Percentiles rank a stretch among this genome's conserved stretches.
Conservation (phyloP, 495 filamentous ascomycete genomes). For the Penicillium parvum region DNA sequence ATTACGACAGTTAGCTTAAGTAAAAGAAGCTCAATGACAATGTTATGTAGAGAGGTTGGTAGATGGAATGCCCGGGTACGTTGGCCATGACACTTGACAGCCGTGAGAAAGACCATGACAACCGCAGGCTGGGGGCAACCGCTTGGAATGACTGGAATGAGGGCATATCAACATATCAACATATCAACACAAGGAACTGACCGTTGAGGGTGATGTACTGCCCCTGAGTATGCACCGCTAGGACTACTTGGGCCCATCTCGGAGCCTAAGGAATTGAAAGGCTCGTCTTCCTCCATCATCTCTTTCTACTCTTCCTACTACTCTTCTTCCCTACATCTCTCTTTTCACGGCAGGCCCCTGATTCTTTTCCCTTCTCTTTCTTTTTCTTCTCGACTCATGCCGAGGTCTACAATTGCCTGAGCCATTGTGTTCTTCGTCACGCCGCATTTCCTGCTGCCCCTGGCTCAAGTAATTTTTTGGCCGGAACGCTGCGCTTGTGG, state of each 20-base stretch:
- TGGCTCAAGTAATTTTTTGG: slow-evolving; percentile 19
- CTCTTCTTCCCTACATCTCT: neutral
- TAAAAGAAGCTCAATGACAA: too few relatives aligned
- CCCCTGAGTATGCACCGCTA: slow-evolving; percentile 24
- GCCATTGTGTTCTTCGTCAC: neutral
- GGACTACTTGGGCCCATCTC: slow-evolving; percentile 22
- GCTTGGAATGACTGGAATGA: slow-evolving; percentile 10
- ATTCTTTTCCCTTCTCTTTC: too few relatives aligned
- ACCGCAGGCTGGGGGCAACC: slow-evolving; percentile 8
- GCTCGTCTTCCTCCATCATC: slow-evolving; percentile 11
- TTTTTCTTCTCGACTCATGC: slow-evolving; percentile 2
- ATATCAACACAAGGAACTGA: too few relatives aligned
- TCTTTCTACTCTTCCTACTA: slow-evolving; percentile 11
- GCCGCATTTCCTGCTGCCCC: slow-evolving; percentile 2
- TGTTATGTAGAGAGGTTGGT: too few relatives aligned
- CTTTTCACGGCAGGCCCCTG: too few relatives aligned
- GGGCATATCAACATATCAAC: slow-evolving; percentile 8
- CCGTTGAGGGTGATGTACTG: too few relatives aligned
- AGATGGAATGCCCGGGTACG: too few relatives aligned
- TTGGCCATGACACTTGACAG: too few relatives aligned
- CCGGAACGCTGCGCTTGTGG: slow-evolving; percentile 18
- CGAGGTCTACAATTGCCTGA: slow-evolving; percentile 6
- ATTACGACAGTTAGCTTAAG: too few relatives aligned
- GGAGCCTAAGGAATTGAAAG: slow-evolving; percentile 25
- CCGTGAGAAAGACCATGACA: slow-evolving; percentile 4